Percentiles rank a stretch among this genome's conserved stretches.
phyloP scores from a whole-genome alignment of 768 basidiomycete species.

The Scleroderma citrinum region DNA sequence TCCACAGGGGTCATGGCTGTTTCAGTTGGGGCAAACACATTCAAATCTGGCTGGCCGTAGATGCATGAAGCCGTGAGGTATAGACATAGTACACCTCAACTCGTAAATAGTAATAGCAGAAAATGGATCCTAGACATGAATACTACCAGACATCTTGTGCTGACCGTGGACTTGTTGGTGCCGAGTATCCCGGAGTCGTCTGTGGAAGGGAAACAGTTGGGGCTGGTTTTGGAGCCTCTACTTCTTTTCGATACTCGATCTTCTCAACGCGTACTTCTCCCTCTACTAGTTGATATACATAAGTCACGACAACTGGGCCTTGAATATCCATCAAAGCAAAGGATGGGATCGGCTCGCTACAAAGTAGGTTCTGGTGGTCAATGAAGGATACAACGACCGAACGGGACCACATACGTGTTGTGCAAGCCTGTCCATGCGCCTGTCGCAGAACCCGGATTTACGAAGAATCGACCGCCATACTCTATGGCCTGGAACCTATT shows the following conservation, averaged over 20 bases:
- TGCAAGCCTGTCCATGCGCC: slow-evolving; percentile 81
- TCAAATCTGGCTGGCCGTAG: no score
- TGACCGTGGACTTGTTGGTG: slow-evolving; percentile 22
- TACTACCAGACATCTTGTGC: slow-evolving; percentile 24
- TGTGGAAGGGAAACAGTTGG: slow-evolving; percentile 16
- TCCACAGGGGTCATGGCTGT: no score
- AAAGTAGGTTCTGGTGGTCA: not conserved
- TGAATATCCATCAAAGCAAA: slow-evolving; percentile 99
- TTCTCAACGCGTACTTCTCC: slow-evolving; percentile 93
- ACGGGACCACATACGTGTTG: slow-evolving; percentile 5
- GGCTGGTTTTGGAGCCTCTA: slow-evolving; percentile 32
- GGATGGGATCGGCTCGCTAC: slow-evolving; percentile 82
- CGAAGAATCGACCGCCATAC: slow-evolving; percentile 86
- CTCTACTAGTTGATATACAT: slow-evolving; percentile 92
- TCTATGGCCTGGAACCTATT: slow-evolving; percentile 90
- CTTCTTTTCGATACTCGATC: slow-evolving; percentile 75
- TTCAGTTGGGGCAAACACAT: no score
- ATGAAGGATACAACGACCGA: not conserved
- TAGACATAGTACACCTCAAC: no score
- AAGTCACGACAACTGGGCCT: slow-evolving; percentile 93
- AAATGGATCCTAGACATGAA: not conserved
- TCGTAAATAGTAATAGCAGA: not conserved
- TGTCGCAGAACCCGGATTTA: slow-evolving; percentile 93
- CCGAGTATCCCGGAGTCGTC: slow-evolving; percentile 24
- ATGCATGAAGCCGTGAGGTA: no score